phyloP scores from a whole-genome alignment of 2,329 filamentous ascomycete species.

The Fusarium sterilihyphosum region DNA sequence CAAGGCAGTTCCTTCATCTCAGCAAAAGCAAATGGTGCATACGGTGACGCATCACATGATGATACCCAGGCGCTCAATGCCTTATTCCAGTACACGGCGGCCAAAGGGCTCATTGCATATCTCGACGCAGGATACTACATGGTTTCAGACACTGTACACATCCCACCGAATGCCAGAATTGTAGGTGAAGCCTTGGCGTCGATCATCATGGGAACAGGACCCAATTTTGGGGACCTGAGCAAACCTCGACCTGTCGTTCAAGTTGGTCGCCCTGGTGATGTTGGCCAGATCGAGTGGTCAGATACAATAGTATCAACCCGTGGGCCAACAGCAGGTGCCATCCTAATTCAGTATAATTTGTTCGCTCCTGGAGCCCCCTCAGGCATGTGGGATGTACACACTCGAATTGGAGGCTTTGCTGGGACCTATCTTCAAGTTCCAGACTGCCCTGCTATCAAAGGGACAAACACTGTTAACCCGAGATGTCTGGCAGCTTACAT shows the following conservation, averaged over 20 bases:
- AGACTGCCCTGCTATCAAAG: slow-evolving; percentile 68
- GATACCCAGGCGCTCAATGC: slow-evolving; percentile 72
- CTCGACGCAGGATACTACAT: slow-evolving; percentile 71
- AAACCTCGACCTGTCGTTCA: slow-evolving; percentile 72
- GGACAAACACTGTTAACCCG: slow-evolving; percentile 41
- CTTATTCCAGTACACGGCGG: slow-evolving; percentile 65
- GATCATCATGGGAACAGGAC: slow-evolving; percentile 65
- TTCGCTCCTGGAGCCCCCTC: slow-evolving; percentile 55
- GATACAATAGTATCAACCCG: slow-evolving; percentile 78
- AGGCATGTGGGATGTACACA: slow-evolving; percentile 80
- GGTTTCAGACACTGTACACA: slow-evolving; percentile 63
- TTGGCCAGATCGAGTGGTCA: slow-evolving; percentile 73
- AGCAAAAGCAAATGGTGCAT: slow-evolving; percentile 61
- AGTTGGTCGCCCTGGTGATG: slow-evolving; percentile 71
- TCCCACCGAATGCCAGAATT: slow-evolving; percentile 63
- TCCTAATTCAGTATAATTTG: slow-evolving; percentile 79
- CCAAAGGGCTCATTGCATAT: slow-evolving; percentile 65
- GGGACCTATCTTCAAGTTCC: slow-evolving; percentile 75
- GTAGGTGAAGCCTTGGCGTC: slow-evolving; percentile 68
- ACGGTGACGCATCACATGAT: slow-evolving; percentile 77
- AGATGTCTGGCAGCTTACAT: slow-evolving; percentile 56
- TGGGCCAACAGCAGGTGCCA: slow-evolving; percentile 73
- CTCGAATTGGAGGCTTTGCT: slow-evolving; percentile 77
- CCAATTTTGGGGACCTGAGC: slow-evolving; percentile 64
- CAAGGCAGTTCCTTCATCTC: slow-evolving; percentile 71